Percentiles rank a stretch among this genome's conserved stretches.
These are phyloP conservation scores for Breviolum minutum DNA, from an alignment of 73 alveolate species.

Conservation along the genomic window DNA sequence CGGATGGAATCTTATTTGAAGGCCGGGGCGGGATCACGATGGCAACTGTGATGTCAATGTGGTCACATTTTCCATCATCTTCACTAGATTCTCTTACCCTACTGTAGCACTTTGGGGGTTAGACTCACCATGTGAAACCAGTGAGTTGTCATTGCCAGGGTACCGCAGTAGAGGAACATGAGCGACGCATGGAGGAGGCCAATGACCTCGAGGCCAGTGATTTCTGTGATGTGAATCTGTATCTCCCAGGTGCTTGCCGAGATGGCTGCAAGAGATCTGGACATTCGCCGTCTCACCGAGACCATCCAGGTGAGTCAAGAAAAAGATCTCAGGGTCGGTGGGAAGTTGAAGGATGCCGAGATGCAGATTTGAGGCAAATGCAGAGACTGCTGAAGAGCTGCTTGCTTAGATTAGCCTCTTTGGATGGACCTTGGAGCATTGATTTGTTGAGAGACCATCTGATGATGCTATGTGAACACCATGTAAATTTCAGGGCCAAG, in stretches of 20 bases:
- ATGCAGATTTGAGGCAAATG: background rate
- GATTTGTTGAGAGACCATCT: background rate
- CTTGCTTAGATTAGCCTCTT: background rate
- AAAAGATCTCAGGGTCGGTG: background rate
- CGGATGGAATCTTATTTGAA: conserved; percentile 78
- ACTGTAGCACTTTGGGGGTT: too few relatives aligned
- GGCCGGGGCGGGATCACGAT: background rate
- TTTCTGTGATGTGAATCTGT: background rate
- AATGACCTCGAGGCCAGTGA: background rate
- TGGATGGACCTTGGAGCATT: background rate
- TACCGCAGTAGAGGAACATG: conserved; percentile 49
- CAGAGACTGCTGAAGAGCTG: conserved; percentile 7
- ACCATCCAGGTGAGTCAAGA: conserved; percentile 9
- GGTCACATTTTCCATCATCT: too few relatives aligned
- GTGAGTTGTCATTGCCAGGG: conserved; percentile 21
- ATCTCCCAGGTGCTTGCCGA: background rate
- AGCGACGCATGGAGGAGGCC: conserved; percentile 52
- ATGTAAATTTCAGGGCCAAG: background rate
- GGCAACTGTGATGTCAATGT: too few relatives aligned
- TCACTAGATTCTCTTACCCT: too few relatives aligned
- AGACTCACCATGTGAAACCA: too few relatives aligned
- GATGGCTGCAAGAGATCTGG: conserved; percentile 12
- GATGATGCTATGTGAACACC: background rate
- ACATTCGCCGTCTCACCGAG: conserved; percentile 16
- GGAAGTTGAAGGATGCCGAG: background rate